phyloP scores from a whole-genome alignment of 208 protist species.

The Trichomonas tenax region DNA sequence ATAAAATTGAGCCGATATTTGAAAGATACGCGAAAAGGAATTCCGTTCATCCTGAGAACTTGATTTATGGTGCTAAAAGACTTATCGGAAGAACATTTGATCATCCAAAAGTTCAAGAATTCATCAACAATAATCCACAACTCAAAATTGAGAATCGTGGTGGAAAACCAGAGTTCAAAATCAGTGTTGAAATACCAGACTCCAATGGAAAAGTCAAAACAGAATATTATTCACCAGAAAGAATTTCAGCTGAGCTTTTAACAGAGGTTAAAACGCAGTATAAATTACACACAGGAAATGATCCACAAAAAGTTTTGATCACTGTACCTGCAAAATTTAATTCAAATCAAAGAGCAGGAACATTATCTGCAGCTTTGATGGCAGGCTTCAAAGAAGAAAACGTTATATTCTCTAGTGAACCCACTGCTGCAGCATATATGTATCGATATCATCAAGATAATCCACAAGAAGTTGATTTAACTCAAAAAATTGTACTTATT shows the following conservation, averaged over 20 bases:
- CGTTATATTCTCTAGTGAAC: neutral
- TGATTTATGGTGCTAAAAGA: neutral
- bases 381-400: neutral
- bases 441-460: neutral
- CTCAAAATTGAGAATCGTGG: neutral
- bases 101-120: neutral
- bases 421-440: neutral
- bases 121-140: neutral
- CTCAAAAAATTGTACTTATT: constrained; percentile 68
- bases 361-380: neutral
- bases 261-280: neutral
- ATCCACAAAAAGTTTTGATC: neutral
- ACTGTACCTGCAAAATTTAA: neutral
- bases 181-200: neutral
- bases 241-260: neutral
- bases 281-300: neutral
- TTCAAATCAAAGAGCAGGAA: neutral
- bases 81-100: neutral
- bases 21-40: neutral
- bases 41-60: neutral
- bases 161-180: neutral
- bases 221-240: neutral
- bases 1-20: neutral
- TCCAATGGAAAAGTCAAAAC: neutral
- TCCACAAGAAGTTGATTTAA: neutral